These are phyloP conservation scores for Fusarium sp. DNA, from an alignment of 2,329 filamentous ascomycete genomes.

Conservation along the genomic window DNA sequence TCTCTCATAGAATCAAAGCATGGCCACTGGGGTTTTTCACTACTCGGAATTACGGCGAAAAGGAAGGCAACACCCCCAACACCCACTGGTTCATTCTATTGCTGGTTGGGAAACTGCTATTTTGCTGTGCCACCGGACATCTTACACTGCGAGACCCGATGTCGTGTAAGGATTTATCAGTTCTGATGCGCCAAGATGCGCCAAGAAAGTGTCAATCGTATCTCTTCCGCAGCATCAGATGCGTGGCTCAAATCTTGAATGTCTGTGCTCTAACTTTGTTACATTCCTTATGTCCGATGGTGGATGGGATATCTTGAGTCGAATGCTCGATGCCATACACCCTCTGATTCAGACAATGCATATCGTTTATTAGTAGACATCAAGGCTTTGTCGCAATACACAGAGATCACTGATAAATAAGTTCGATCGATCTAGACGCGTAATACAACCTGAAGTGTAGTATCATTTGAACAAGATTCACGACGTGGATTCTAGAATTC, in stretches of 20 bases:
- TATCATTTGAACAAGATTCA: not conserved
- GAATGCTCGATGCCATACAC: not conserved
- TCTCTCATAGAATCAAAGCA: not conserved
- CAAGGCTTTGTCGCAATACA: not conserved
- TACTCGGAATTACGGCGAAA: not conserved
- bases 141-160: not conserved
- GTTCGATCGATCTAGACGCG: not conserved
- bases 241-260: not conserved
- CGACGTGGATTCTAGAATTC: not conserved
- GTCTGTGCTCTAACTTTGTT: not conserved
- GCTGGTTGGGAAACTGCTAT: not conserved
- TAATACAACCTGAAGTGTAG: not conserved
- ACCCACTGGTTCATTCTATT: not conserved
- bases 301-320: not conserved
- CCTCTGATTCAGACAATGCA: not conserved
- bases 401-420: not conserved
- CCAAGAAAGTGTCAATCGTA: not conserved
- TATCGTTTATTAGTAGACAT: too few species aligned
- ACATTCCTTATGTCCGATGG: not conserved
- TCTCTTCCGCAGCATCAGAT: conserved; percentile 13
- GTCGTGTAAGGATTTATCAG: not conserved
- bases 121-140: not conserved
- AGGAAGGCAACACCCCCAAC: not conserved
- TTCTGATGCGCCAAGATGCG: not conserved
- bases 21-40: not conserved